phyloP scores from a whole-genome alignment of 768 basidiomycete genomes.

The Pseudohyphozyma bogoriensis region DNA sequence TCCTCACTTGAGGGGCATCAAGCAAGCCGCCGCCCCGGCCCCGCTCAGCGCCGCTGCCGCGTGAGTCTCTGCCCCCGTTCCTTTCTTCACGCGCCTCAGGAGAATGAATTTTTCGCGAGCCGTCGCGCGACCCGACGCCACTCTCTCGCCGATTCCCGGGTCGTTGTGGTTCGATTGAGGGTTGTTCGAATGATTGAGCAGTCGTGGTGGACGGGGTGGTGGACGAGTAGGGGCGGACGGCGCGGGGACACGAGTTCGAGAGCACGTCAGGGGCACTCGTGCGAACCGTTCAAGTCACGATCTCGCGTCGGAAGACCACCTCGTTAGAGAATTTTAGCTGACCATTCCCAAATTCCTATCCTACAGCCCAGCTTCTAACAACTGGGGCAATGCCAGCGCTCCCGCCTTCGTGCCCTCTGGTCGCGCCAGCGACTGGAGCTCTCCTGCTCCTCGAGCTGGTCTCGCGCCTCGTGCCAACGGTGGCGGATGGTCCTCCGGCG shows the following conservation, averaged over 20 bases:
- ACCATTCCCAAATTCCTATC: not conserved
- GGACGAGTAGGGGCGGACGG: not conserved
- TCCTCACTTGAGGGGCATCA: conserved; percentile 29
- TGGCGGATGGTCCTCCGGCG: not conserved
- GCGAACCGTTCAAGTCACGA: not conserved
- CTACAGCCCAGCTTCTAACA: not conserved
- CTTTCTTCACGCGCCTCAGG: not conserved
- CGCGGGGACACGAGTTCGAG: not conserved
- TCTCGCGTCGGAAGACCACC: not conserved
- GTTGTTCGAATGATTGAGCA: not conserved
- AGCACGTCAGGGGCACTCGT: not conserved
- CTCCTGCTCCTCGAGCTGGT: conserved; percentile 1
- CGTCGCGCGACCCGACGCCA: too few species aligned
- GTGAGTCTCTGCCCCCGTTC: not conserved
- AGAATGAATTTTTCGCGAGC: not conserved
- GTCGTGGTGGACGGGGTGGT: not conserved
- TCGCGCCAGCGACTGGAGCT: conserved; percentile 4
- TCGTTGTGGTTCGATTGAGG: not conserved
- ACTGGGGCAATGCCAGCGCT: conserved; percentile 4
- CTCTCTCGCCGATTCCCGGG: too few species aligned
- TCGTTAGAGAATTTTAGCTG: not conserved
- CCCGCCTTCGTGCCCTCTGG: conserved; percentile 2
- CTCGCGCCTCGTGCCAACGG: conserved; percentile 10
- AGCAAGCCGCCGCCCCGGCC: conserved; percentile 9
- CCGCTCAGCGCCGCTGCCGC: not conserved